Evolutionary conservation across 148 eudicot species (phyloP), one percentile per base, ranked within the genome.

Genomic region (Nyssa sinensis): DNA sequence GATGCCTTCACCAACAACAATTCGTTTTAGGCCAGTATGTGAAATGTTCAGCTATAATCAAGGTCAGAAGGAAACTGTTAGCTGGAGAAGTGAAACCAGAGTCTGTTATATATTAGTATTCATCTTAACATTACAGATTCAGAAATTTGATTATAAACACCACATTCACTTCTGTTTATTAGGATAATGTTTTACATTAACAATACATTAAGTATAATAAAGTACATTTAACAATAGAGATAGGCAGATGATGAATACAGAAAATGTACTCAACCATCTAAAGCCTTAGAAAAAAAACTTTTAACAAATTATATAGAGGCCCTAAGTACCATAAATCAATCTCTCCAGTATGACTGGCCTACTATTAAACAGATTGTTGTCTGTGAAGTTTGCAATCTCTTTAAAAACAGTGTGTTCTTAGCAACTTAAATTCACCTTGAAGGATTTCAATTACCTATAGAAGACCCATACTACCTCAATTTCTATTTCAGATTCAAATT

Each of bases 1-100:
- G 77, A 89, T 78, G 75, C 85, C 93, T 76, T 89, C 84, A 57
- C 86, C 85, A 62, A 89, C 85, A 61, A 81, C 77, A 53, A 89
- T 73, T 37, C 84, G 81, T 78, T 79, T 80, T 75, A 89, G 77
- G 69, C 89, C 90, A 69, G 83, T 62, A 72, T 75, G 70, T 32
- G 90, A 78, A n/a, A 57, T 66, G 69, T 89, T 87, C 67, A 73
- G 69, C 93, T 89, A 70, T 59, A 74, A 74, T 59, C 69, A 74
- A 37, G 28, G 29, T 62, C 66, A 12, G 70, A 27, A 59, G 55
- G 27, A 58, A n/a, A 47, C 25, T 7, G 41, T 80, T 41, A 75
- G 72, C 47, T 37, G 64, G 49, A 72, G 68, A 30, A 51, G 27
- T 62, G n/a, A 24, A 64, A 59, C 9, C 27, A 47, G 44, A 62